Evolutionary conservation across 805 yeast species (phyloP).

Genomic region (Zygotorulaspora florentina): DNA sequence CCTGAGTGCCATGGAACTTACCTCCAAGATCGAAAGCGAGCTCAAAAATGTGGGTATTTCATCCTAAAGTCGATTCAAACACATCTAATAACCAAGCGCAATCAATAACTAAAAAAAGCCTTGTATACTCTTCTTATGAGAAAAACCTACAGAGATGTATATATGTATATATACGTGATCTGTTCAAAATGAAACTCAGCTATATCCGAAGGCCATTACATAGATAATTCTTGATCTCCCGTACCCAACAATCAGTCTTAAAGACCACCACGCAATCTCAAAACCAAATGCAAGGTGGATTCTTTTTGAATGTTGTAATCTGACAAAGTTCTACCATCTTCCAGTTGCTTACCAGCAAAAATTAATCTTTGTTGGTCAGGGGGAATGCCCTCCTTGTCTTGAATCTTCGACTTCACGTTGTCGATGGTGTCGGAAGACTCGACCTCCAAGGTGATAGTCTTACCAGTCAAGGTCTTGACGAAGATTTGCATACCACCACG

Average conservation of each 20-base stretch:
- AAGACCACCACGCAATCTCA: constrained; percentile 77
- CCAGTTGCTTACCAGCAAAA: constrained; percentile 94
- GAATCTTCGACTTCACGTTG: constrained; percentile 91
- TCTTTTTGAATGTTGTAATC: constrained; percentile 96
- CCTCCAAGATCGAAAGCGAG: constrained; percentile 45
- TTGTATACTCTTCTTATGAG: too few species aligned
- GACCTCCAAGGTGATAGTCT: constrained; percentile 79
- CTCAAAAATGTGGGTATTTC: constrained; percentile 23
- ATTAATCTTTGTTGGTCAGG: constrained; percentile 95
- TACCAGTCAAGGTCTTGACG: constrained; percentile 86
- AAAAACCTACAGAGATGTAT: background rate
- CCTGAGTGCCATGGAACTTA: constrained; percentile 37
- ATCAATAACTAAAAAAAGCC: too few species aligned
- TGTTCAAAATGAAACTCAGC: constrained; percentile 31
- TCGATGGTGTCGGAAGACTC: constrained; percentile 95
- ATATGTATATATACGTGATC: background rate
- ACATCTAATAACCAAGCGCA: too few species aligned
- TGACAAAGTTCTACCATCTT: constrained; percentile 91
- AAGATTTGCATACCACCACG: constrained; percentile 85
- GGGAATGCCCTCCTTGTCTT: constrained; percentile 95
- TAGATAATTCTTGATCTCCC: background rate
- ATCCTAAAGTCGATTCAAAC: background rate
- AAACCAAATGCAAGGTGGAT: constrained; percentile 77
- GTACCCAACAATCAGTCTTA: constrained; percentile 51
- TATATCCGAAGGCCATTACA: constrained; percentile 46